A percentile compares a stretch with the other conserved stretches of the same genome.
Evolutionary conservation across 768 basidiomycete genomes (phyloP).

Genomic region (Xanthoconium stramineum): DNA sequence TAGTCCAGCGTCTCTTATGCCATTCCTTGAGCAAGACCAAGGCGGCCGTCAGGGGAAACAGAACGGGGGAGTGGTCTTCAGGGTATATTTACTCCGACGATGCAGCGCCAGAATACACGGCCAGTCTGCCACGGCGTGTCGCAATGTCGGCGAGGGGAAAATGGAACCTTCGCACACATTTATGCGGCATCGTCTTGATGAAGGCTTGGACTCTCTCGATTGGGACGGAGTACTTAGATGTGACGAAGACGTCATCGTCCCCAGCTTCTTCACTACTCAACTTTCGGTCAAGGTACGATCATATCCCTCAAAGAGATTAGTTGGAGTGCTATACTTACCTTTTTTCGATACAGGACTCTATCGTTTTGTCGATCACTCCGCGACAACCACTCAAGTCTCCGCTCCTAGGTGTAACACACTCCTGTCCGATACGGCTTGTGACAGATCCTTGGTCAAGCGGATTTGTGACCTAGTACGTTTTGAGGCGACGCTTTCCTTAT

Average conservation of each 20-base stretch:
- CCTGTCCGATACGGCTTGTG: constrained; percentile 53
- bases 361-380: constrained; percentile 49
- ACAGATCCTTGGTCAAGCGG: constrained; percentile 50
- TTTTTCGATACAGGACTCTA: constrained; percentile 48
- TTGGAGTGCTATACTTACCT: neutral
- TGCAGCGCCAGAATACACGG: constrained; percentile 34
- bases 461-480: neutral
- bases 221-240: constrained; percentile 57
- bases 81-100: constrained; percentile 55
- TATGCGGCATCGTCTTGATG: constrained; percentile 13
- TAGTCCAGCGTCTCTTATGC: constrained; percentile 40
- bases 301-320: neutral
- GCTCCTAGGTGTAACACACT: constrained; percentile 37
- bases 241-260: constrained; percentile 36
- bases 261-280: constrained; percentile 45
- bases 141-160: constrained; percentile 46
- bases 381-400: constrained; percentile 36
- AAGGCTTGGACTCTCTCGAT: constrained; percentile 45
- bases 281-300: constrained; percentile 48
- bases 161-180: constrained; percentile 40
- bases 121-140: constrained; percentile 4
- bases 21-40: constrained; percentile 37
- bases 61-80: constrained; percentile 31
- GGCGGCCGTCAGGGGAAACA: neutral
- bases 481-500: neutral